phyloP scores from a whole-genome alignment of 495 filamentous ascomycete species.

The Penicillium bialowiezense region DNA sequence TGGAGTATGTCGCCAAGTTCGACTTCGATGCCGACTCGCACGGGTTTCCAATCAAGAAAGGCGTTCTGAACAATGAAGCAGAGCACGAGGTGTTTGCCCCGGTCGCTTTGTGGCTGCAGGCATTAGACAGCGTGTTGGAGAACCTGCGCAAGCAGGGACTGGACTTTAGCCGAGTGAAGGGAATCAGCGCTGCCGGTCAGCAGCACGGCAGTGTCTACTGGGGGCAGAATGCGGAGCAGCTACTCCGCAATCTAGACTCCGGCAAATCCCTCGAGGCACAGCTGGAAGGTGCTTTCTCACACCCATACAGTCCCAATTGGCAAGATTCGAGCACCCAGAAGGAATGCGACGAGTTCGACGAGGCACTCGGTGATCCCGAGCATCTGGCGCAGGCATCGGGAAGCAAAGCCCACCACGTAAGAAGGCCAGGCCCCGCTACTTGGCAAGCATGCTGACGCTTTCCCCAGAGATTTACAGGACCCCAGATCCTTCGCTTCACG shows the following conservation, averaged over 20 bases:
- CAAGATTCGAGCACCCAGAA: constrained; percentile 91
- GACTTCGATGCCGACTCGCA: constrained; percentile 71
- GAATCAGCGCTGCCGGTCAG: constrained; percentile 89
- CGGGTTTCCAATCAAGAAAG: constrained; percentile 75
- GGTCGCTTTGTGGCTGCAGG: constrained; percentile 91
- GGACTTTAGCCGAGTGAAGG: constrained; percentile 73
- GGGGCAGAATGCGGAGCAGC: constrained; percentile 64
- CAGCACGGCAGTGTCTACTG: constrained; percentile 97
- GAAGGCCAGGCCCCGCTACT: constrained; percentile 18
- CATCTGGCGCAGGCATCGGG: constrained; percentile 76
- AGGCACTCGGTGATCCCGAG: constrained; percentile 59
- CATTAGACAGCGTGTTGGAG: constrained; percentile 76
- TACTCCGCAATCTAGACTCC: constrained; percentile 60
- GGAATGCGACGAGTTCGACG: constrained; percentile 88
- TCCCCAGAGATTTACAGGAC: constrained; percentile 88
- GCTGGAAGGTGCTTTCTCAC: constrained; percentile 72
- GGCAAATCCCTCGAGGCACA: constrained; percentile 64
- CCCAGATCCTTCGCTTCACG: constrained; percentile 88
- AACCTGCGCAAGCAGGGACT: constrained; percentile 69
- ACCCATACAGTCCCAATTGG: constrained; percentile 92
- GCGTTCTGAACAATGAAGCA: constrained; percentile 74
- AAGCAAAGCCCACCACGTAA: constrained; percentile 90
- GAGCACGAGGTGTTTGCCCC: constrained; percentile 89
- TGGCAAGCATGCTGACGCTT: constrained; percentile 21
- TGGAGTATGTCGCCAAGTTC: constrained; percentile 51